Evolutionary conservation across 352 stramenopile species (phyloP), one percentile per base, ranked within the genome.

Genomic region (Globisporangium splendens): DNA sequence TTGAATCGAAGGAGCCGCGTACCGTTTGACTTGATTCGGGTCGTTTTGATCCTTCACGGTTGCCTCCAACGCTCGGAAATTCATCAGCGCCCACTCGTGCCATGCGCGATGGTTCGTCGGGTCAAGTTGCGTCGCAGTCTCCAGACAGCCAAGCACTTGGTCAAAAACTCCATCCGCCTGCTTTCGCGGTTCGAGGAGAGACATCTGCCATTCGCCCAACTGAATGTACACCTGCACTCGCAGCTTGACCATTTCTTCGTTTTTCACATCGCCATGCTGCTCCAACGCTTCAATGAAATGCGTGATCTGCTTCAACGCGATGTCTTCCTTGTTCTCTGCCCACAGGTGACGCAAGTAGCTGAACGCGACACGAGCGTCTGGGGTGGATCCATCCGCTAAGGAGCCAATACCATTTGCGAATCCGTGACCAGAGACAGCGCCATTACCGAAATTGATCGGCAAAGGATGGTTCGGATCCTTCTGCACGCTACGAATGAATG

Each of bases 51-150:
- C 80, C 49, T 89, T 86, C 10, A 73, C 49, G 0, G 70, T 75
- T 4, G 81, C 79, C 33, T 95, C 86, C 44, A 92, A 63, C 5
- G 82, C 86, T 2, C 82, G 74, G 72, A 99, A 99, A 78, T 99
- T 99, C 59, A 99, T 94, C 20, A 99, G 69, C 18, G 97, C 97
- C 97, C 97, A 99, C 51, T 94, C 89, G 72, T 99, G 98, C 91
- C 96, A 99, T 21, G 97, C 96, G 50, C 96, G 97, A 66, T 99
- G 98, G 58, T 98, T 97, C 41, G 86, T 95, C 46, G 79, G 83
- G 56, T 96, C 87, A 21, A 95, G 62, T 50, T 87, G 68, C 43
- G 87, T 96, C 31, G 88, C 88, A 0, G 75, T 91, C 55, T 88
- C 74, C 13, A 98, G 70, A 57, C 91, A 93, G 12, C 71, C 75